phyloP scores from a whole-genome alignment of 2,329 filamentous ascomycete genomes.

The Dendrostoma leiphaemia region DNA sequence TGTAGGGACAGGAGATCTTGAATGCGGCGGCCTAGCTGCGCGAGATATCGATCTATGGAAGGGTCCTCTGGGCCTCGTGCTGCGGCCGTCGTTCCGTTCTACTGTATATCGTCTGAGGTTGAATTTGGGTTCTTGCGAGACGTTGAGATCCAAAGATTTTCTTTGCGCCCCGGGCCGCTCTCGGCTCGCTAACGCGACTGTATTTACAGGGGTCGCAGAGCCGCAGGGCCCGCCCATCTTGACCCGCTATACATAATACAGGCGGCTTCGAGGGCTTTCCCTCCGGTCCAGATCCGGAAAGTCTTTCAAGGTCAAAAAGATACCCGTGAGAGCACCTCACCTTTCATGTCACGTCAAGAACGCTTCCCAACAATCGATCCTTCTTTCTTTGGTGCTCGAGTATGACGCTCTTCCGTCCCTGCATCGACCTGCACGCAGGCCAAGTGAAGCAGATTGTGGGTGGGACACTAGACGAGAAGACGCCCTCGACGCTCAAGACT shows the following conservation, averaged over 20 bases:
- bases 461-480: constrained; percentile 75
- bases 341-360: no score
- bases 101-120: no score
- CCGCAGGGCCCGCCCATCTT: not conserved
- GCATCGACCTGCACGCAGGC: constrained; percentile 96
- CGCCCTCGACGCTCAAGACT: constrained; percentile 67
- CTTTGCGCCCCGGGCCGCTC: not conserved
- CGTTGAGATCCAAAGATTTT: not conserved
- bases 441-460: constrained; percentile 98
- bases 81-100: no score
- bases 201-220: not conserved
- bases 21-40: no score
- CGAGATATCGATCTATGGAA: no score
- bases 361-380: no score
- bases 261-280: no score
- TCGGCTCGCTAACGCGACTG: constrained; percentile 1
- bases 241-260: not conserved
- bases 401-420: constrained; percentile 94
- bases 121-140: no score
- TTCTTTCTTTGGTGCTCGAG: no score
- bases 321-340: not conserved
- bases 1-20: no score
- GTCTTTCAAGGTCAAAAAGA: not conserved
- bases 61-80: no score
- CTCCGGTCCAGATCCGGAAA: not conserved